Base-by-base conservation (phyloP, 140 eudicot species). In the Ambrosia hybrid region DNA sequence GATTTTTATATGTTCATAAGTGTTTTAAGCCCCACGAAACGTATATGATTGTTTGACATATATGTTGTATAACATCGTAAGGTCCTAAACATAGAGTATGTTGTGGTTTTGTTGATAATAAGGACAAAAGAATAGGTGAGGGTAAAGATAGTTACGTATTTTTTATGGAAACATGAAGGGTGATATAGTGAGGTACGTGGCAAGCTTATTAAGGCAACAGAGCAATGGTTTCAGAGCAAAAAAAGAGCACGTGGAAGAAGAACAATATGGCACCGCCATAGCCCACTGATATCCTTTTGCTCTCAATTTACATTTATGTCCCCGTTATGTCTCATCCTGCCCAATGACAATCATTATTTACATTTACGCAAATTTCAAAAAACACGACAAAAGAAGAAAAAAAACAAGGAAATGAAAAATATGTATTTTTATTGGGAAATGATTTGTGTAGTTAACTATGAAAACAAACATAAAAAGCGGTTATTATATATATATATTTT, bases 221-320 rank as follows among this genome's bases (percentile, higher is more conserved):
- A 71, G 78, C 82, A 73, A 78, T 68, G 82, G 68, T 71, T 77
- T 73, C 34, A 41, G 51, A 15, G 48, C 36, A 34, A 55, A 38
- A 46, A 45, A 43, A 5, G 70, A 73, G 46, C 82, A 78, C 82
- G 82, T 78, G 82, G 78, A 72, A 64, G 14, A 33, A 55, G 13
- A 33, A 64, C 51, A 77, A 77, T 34, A 66, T 68, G 71, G 65
- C 70, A 72, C 71, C 57, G 72, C 11, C 30, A 15, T 34, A 12
- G 68, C 30, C 56, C 64, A 74, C 68, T 58, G 15, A 14, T 43
- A 1, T 6, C 14, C 9, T 46, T 56, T 49, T 21, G 26, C 26
- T 30, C 9, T 16, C 9, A 60, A 34, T 63, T 61, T 48, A 67
- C 75, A 7, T 34, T 57, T 21, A 21, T 52, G 49, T 8, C 12